Base-by-base conservation (phyloP, 192 early-diverging fungal species). In the Endogone sp. region DNA sequence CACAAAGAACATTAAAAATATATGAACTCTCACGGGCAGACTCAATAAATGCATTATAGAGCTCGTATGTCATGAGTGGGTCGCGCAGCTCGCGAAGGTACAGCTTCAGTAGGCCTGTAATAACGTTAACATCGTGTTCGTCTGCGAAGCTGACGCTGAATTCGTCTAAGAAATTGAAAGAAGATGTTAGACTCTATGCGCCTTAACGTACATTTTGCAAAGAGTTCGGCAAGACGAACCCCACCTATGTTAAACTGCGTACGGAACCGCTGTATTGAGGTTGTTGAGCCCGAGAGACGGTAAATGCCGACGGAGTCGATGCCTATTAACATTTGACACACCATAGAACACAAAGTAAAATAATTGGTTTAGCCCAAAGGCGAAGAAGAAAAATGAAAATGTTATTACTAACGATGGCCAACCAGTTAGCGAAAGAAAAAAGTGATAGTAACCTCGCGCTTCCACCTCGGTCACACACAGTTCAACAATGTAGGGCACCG, bases 301-400 rank as follows among this genome's bases (percentile, higher is more conserved):
- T 93, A 91, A 23, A 93, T 90, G 10, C 90, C 91, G 60, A 91
- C 86, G 60, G 88, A 86, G 37, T 85, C 85, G 26, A 92, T 64
- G 16, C 89, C 65, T 67, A 25, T 29, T 21, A n/a, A n/a, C n/a
- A 3, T 66, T 24, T 11, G 2, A 24, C 54, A 56, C n/a, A n/a
- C n/a, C n/a, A n/a, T n/a, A n/a, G n/a, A n/a, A n/a, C n/a, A n/a
- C n/a, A n/a, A n/a, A n/a, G n/a, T n/a, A n/a, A n/a, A n/a, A n/a
- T n/a, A n/a, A n/a, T n/a, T n/a, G n/a, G n/a, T n/a, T n/a, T n/a
- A n/a, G n/a, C n/a, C n/a, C n/a, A n/a, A n/a, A n/a, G n/a, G n/a
- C n/a, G n/a, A n/a, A n/a, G n/a, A n/a, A n/a, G n/a, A n/a, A n/a
- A n/a, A n/a, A n/a, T n/a, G n/a, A n/a, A n/a, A n/a, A n/a, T n/a